Evolutionary conservation across 441 rosid genomes (phyloP).

Genomic region (Arabidopsis lyrata): DNA sequence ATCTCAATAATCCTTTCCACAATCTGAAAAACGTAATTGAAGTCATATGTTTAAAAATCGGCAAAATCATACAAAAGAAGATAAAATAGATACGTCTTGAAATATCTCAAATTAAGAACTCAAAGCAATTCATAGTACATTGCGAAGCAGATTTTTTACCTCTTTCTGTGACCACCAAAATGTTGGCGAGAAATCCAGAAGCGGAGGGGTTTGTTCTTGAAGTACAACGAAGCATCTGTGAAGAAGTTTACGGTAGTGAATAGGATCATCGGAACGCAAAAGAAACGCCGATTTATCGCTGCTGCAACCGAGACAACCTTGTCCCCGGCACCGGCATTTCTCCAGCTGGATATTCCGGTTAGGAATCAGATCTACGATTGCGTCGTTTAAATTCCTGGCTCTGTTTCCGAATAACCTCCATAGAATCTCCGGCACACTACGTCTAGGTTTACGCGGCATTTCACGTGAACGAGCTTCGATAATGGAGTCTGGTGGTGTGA

Average conservation of each 20-base stretch:
- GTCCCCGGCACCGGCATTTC: slow-evolving; percentile 48
- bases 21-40: slow-evolving; percentile 53
- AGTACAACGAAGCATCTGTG: slow-evolving; percentile 61
- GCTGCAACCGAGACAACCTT: slow-evolving; percentile 49
- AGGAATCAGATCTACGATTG: slow-evolving; percentile 51
- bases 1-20: slow-evolving; percentile 63
- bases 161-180: slow-evolving; percentile 65
- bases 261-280: slow-evolving; percentile 61
- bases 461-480: slow-evolving; percentile 28
- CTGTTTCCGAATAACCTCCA: slow-evolving; percentile 58
- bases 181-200: slow-evolving; percentile 42
- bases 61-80: neutral
- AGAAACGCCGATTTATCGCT: slow-evolving; percentile 54
- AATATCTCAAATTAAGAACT: slow-evolving; percentile 5
- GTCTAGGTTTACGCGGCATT: slow-evolving; percentile 59
- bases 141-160: slow-evolving; percentile 44
- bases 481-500: neutral
- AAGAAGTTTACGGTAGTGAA: slow-evolving; percentile 64
- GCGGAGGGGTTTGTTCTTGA: slow-evolving; percentile 55
- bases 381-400: slow-evolving; percentile 55
- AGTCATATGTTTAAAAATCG: neutral
- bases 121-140: slow-evolving; percentile 2
- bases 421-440: slow-evolving; percentile 65
- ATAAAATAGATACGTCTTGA: neutral
- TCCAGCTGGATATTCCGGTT: slow-evolving; percentile 19